Percentiles rank a stretch among this genome's conserved stretches.
Evolutionary conservation across 352 stramenopile species (phyloP).

Genomic region (Phytophthora megakarya): DNA sequence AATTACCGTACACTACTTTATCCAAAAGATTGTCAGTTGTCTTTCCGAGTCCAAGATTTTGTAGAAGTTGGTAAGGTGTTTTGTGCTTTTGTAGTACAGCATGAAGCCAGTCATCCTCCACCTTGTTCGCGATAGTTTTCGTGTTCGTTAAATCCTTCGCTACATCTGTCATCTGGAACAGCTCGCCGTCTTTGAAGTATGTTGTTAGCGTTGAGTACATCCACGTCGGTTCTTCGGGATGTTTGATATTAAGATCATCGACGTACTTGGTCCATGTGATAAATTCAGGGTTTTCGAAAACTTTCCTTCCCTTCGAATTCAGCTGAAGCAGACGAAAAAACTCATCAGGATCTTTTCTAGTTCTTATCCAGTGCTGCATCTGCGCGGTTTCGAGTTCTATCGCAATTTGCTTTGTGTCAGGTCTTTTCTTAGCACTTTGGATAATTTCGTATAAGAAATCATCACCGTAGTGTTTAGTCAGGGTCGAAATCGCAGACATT

Average conservation of each 20-base stretch:
- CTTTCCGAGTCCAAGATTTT: background rate
- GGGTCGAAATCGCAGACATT: background rate
- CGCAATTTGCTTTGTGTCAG: background rate
- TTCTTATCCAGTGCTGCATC: background rate
- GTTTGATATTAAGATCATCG: no score
- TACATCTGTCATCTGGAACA: no score
- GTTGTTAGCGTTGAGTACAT: background rate
- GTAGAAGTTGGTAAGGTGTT: background rate
- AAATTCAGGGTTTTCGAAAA: background rate
- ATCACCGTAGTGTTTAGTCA: background rate
- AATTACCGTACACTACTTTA: no score
- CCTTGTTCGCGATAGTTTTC: background rate
- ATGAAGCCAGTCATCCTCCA: constrained; percentile 2
- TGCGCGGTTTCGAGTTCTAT: background rate
- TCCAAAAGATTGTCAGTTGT: background rate
- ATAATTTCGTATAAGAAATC: background rate
- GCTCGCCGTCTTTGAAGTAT: background rate
- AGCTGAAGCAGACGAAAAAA: background rate
- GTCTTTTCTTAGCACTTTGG: background rate
- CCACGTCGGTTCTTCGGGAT: background rate
- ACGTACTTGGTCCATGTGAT: no score
- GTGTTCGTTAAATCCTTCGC: background rate
- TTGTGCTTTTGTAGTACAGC: background rate
- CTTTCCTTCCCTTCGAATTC: background rate
- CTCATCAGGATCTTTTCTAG: no score